Conservation (phyloP, 139 green algal genomes). For the Micractinium conductrix region DNA sequence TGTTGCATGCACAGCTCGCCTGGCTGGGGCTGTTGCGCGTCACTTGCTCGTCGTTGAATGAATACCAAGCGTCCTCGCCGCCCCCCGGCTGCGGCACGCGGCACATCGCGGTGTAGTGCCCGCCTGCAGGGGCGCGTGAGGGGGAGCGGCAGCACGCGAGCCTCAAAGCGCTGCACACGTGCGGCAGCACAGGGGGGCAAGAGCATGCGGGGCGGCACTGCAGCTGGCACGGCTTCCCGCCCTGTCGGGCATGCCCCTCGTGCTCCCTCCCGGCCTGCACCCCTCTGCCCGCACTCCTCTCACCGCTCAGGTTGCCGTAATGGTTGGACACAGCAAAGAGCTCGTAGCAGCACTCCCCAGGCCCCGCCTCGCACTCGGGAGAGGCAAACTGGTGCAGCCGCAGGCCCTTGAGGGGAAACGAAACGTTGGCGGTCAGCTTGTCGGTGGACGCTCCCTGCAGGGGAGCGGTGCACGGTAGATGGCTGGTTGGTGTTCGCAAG, state of each 20-base stretch:
- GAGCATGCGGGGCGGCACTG: background rate
- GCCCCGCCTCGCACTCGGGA: conserved; percentile 26
- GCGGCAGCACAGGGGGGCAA: background rate
- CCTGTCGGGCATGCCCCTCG: no score
- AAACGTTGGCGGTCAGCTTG: conserved; percentile 61
- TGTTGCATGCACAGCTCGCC: background rate
- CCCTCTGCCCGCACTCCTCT: no score
- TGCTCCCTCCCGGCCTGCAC: no score
- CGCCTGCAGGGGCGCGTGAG: conserved; percentile 10
- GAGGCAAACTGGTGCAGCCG: conserved; percentile 39
- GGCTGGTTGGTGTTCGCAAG: no score
- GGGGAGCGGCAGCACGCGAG: background rate
- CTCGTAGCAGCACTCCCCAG: conserved; percentile 47
- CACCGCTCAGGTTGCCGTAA: conserved; percentile 20
- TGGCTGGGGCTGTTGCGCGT: background rate
- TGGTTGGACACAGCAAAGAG: conserved; percentile 56
- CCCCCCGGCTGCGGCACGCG: conserved; percentile 23
- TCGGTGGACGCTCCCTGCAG: conserved; percentile 35
- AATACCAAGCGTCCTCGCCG: conserved; percentile 36
- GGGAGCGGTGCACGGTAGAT: no score
- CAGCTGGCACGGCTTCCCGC: background rate
- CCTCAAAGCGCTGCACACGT: background rate
- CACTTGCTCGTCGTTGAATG: conserved; percentile 55
- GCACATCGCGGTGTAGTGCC: conserved; percentile 60
- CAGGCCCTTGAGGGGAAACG: conserved; percentile 57